Evolutionary conservation across 2,329 filamentous ascomycete genomes (phyloP).

Genomic region (Rutstroemia sp.): DNA sequence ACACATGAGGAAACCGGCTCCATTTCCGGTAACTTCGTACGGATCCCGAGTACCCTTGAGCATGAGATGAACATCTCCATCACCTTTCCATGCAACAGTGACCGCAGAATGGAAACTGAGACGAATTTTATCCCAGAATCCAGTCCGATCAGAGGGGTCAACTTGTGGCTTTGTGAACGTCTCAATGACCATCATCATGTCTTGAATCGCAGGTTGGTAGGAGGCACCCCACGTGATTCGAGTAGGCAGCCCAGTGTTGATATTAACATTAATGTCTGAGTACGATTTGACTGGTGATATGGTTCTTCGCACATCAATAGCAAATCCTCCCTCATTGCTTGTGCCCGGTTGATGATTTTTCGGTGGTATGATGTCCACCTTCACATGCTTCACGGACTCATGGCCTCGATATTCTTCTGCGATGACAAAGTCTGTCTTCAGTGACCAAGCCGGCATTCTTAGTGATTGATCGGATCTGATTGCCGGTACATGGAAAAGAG

Average conservation of each 20-base stretch:
- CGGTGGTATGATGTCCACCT: constrained; percentile 77
- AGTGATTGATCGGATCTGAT: constrained; percentile 74
- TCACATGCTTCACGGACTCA: constrained; percentile 72
- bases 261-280: constrained; percentile 83
- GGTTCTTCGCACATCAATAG: constrained; percentile 80
- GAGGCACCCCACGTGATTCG: constrained; percentile 95
- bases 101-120: constrained; percentile 90
- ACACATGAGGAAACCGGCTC: constrained; percentile 95
- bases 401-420: constrained; percentile 84
- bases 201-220: constrained; percentile 95
- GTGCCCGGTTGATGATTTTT: constrained; percentile 44
- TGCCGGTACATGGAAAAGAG: constrained; percentile 81
- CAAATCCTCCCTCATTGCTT: constrained; percentile 58
- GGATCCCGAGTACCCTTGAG: constrained; percentile 90
- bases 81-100: constrained; percentile 84
- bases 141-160: constrained; percentile 86
- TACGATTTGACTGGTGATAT: constrained; percentile 95
- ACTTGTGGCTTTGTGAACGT: constrained; percentile 94
- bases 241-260: constrained; percentile 88
- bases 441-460: constrained; percentile 70
- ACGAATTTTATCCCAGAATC: constrained; percentile 98
- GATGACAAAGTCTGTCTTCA: constrained; percentile 89
- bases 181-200: constrained; percentile 99
- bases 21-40: constrained; percentile 85
- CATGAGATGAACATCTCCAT: constrained; percentile 89